phyloP scores from a whole-genome alignment of 768 basidiomycete genomes.

The Trametes cubensis region DNA sequence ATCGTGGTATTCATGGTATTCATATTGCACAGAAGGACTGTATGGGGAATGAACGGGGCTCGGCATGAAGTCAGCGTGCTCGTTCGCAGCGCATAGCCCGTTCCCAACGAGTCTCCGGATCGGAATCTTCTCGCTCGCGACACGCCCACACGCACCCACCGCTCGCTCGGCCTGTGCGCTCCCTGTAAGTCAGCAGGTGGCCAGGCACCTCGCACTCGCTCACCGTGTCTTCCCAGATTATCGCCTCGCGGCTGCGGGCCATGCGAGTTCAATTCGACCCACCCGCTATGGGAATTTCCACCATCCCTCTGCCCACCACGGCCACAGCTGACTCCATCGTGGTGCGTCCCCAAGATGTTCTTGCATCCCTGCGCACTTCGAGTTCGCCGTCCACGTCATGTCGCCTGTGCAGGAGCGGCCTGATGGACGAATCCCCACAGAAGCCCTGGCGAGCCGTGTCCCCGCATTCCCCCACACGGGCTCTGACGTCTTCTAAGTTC shows the following conservation, averaged over 20 bases:
- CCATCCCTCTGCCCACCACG: constrained; percentile 21
- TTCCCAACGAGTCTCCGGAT: constrained; percentile 2
- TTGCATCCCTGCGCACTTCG: not conserved
- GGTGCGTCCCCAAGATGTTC: constrained; percentile 17
- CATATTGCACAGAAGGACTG: not conserved
- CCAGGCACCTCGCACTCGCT: constrained; percentile 10
- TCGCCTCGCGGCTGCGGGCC: constrained; percentile 18
- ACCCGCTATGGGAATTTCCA: constrained; percentile 19
- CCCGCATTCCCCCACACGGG: constrained; percentile 16
- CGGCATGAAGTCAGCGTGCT: constrained; percentile 9
- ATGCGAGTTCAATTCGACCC: not conserved
- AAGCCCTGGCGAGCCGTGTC: constrained; percentile 11
- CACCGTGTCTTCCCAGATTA: constrained; percentile 18
- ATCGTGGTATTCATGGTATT: not conserved
- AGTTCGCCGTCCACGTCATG: constrained; percentile 14
- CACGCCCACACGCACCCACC: constrained; percentile 17
- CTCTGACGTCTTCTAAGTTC: constrained; percentile 16
- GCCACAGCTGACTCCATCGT: constrained; percentile 23
- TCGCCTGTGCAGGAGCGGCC: constrained; percentile 6
- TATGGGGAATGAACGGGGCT: constrained; percentile 10
- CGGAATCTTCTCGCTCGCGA: constrained; percentile 2
- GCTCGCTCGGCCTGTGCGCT: constrained; percentile 6
- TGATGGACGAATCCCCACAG: not conserved
- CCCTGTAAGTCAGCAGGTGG: constrained; percentile 17
- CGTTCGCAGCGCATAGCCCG: constrained; percentile 20